Conservation (phyloP, 768 basidiomycete species). For the Cystofilobasidium capitatum region DNA sequence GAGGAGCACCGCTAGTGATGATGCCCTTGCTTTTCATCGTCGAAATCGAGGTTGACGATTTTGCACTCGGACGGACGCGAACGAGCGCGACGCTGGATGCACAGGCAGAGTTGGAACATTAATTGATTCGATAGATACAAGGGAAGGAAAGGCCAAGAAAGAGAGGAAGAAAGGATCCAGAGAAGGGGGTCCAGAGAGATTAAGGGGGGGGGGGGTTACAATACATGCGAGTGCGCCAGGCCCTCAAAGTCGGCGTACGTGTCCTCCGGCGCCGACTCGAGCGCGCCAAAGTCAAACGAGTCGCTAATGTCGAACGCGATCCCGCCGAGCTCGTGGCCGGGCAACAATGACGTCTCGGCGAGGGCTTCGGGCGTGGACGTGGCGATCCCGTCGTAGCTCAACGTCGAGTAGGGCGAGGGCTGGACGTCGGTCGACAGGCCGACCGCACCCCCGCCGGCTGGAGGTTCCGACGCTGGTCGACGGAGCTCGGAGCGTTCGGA, state of each 20-base stretch:
- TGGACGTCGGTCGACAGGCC: too few relatives aligned
- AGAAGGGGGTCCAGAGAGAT: neutral
- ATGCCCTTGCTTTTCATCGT: too few relatives aligned
- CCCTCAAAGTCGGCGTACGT: neutral
- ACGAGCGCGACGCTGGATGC: too few relatives aligned
- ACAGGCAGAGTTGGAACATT: too few relatives aligned
- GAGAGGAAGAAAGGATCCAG: neutral
- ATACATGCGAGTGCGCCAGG: too few relatives aligned
- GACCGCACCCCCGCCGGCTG: neutral
- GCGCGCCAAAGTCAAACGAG: neutral
- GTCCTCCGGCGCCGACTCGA: neutral
- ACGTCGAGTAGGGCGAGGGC: conserved; percentile 1
- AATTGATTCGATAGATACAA: too few relatives aligned
- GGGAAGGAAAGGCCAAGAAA: too few relatives aligned
- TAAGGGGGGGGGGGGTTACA: neutral
- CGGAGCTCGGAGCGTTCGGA: neutral
- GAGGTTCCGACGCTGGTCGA: neutral
- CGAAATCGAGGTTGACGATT: too few relatives aligned
- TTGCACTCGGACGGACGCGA: too few relatives aligned
- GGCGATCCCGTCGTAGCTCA: neutral
- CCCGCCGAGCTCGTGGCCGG: conserved; percentile 4
- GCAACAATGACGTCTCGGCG: neutral
- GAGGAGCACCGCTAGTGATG: too few relatives aligned
- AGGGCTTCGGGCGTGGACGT: neutral
- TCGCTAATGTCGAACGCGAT: neutral